A percentile compares a stretch with the other conserved stretches of the same genome.
These are phyloP conservation scores for Colletotrichum gloeosporioides DNA, from an alignment of 2,329 filamentous ascomycete genomes.

Conservation along the genomic window DNA sequence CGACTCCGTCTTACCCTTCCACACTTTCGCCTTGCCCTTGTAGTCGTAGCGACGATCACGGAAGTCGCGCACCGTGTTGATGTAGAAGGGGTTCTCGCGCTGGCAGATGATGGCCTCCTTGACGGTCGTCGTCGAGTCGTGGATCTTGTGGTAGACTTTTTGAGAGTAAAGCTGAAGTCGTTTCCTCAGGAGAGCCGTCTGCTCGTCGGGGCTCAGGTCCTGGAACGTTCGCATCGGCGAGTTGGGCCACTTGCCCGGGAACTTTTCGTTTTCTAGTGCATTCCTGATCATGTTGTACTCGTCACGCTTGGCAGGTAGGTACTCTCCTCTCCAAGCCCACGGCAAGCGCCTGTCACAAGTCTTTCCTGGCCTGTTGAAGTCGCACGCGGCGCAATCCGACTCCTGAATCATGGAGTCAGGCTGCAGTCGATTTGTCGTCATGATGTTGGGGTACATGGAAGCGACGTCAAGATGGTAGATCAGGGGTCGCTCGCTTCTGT, in stretches of 20 bases:
- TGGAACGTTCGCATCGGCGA: conserved; percentile 77
- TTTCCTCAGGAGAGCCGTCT: conserved; percentile 81
- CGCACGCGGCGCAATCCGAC: conserved; percentile 94
- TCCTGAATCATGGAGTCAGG: conserved; percentile 99
- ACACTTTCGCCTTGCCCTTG: conserved; percentile 97
- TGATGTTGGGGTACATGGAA: conserved; percentile 99
- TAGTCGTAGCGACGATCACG: conserved; percentile 98
- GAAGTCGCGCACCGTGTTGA: conserved; percentile 94
- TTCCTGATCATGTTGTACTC: conserved; percentile 99
- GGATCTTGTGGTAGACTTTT: conserved; percentile 99
- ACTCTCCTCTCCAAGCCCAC: conserved; percentile 98
- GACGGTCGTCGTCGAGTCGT: conserved; percentile 90
- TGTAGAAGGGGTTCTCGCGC: conserved; percentile 97
- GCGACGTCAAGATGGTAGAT: conserved; percentile 99
- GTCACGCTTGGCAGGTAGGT: conserved; percentile 91
- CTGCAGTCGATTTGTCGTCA: conserved; percentile 98
- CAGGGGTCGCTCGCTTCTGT: conserved; percentile 82
- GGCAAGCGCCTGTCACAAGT: conserved; percentile 94
- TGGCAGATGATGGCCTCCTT: conserved; percentile 98
- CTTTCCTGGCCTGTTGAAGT: conserved; percentile 97
- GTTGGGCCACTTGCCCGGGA: conserved; percentile 79
- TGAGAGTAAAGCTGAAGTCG: conserved; percentile 92
- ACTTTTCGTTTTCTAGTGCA: conserved; percentile 88
- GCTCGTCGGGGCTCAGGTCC: conserved; percentile 82
- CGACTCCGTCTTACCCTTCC: conserved; percentile 94